Evolutionary conservation across 2,329 filamentous ascomycete species (phyloP).

Genomic region (Fusarium metavorans): DNA sequence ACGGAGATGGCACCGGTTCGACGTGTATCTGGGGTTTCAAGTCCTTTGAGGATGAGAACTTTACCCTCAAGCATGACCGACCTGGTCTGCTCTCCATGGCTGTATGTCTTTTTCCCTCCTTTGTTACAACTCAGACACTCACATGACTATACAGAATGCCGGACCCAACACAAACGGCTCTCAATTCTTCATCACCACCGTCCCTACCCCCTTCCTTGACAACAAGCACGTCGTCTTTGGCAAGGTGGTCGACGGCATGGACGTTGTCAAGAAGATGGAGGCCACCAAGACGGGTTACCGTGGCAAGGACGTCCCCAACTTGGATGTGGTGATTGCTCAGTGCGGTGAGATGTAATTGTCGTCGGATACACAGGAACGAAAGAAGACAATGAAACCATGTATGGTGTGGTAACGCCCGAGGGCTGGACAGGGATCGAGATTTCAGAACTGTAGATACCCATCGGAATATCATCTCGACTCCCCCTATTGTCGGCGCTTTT

Average conservation of each 20-base stretch:
- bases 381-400: not conserved
- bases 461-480: slow-evolving; percentile 22
- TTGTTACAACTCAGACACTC: not conserved
- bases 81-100: slow-evolving; percentile 93
- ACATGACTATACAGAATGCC: slow-evolving; percentile 72
- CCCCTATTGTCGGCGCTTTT: slow-evolving; percentile 33
- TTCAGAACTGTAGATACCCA: slow-evolving; percentile 35
- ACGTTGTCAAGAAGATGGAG: slow-evolving; percentile 93
- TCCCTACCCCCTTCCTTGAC: slow-evolving; percentile 87
- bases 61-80: slow-evolving; percentile 80
- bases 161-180: slow-evolving; percentile 93
- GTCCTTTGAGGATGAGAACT: slow-evolving; percentile 92
- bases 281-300: slow-evolving; percentile 82
- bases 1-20: slow-evolving; percentile 91
- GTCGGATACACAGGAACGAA: not conserved
- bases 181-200: slow-evolving; percentile 97
- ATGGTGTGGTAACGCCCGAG: slow-evolving; percentile 3
- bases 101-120: slow-evolving; percentile 64
- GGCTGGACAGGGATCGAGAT: slow-evolving; percentile 17
- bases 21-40: slow-evolving; percentile 88
- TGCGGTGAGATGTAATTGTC: slow-evolving; percentile 89
- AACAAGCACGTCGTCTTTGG: slow-evolving; percentile 97
- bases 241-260: slow-evolving; percentile 88
- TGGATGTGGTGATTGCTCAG: slow-evolving; percentile 86
- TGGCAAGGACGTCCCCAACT: slow-evolving; percentile 82